Conservation (phyloP, 805 yeast genomes). For the Teunomyces aglyptinius region DNA sequence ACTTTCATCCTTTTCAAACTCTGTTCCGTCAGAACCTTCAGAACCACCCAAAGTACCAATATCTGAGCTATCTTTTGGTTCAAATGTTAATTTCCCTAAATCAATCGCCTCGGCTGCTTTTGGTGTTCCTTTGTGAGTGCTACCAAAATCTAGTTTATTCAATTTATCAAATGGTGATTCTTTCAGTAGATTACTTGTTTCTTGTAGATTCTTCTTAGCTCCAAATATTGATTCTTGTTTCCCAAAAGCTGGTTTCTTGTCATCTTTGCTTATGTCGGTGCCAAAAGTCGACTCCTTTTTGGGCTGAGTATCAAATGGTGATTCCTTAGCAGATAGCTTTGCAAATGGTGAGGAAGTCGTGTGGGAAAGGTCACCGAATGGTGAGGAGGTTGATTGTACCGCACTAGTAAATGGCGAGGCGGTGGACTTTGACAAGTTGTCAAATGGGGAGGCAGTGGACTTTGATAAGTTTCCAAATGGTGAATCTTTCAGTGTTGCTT, state of each 20-base stretch:
- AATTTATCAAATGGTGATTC: conserved; percentile 14
- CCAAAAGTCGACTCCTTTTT: conserved; percentile 7
- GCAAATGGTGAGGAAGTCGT: conserved; percentile 12
- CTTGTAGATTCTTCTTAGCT: conserved; percentile 3
- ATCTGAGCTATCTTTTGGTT: not conserved
- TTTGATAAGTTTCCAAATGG: conserved; percentile 12
- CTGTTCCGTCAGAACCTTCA: not conserved
- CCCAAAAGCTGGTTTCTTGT: too few species aligned
- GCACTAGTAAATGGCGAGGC: conserved; percentile 8
- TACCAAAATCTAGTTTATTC: conserved; percentile 4
- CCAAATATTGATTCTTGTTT: conserved; percentile 16
- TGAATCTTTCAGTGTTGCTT: conserved; percentile 8
- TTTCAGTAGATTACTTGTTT: conserved; percentile 1
- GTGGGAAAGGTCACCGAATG: conserved; percentile 10
- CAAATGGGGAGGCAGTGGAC: conserved; percentile 4
- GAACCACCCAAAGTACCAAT: not conserved
- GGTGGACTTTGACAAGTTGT: not conserved
- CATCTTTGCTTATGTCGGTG: too few species aligned
- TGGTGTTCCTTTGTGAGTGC: not conserved
- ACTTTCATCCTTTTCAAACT: not conserved
- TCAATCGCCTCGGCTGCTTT: not conserved
- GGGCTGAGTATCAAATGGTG: not conserved
- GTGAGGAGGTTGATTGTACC: conserved; percentile 7
- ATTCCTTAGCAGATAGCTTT: not conserved
- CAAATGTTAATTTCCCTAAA: not conserved